These are phyloP conservation scores for Podospora australis DNA, from an alignment of 495 filamentous ascomycete genomes.

Conservation along the genomic window DNA sequence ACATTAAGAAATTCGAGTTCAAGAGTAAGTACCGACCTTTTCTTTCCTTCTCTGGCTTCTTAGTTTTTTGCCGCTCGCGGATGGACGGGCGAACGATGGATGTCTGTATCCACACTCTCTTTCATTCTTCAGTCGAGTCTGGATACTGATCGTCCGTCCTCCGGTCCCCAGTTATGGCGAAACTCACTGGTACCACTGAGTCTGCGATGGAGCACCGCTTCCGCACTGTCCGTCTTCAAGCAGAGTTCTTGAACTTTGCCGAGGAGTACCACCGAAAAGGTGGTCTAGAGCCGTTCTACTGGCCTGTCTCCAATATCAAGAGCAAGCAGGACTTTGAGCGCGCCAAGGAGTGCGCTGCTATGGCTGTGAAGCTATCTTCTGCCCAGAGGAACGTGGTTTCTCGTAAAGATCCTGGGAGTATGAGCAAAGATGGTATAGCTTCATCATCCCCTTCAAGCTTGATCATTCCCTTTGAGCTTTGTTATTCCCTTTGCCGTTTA, in stretches of 20 bases:
- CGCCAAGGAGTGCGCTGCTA: not conserved
- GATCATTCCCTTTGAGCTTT: too few relatives aligned
- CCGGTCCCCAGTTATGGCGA: too few relatives aligned
- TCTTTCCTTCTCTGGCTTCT: not conserved
- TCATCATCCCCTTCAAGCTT: too few relatives aligned
- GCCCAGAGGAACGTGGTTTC: not conserved
- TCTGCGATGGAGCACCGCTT: conserved; percentile 41
- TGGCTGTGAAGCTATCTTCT: not conserved
- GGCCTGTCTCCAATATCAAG: not conserved
- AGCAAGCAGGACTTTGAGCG: not conserved
- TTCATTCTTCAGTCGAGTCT: not conserved
- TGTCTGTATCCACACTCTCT: not conserved
- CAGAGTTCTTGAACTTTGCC: conserved; percentile 42
- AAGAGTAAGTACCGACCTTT: conserved; percentile 34
- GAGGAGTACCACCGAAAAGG: conserved; percentile 33
- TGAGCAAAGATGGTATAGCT: too few relatives aligned
- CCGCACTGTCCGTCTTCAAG: conserved; percentile 32
- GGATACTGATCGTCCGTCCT: too few relatives aligned
- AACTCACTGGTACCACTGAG: conserved; percentile 23
- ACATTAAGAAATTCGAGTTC: conserved; percentile 39
- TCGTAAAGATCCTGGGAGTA: too few relatives aligned
- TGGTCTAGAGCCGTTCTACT: not conserved
- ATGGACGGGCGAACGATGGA: not conserved
- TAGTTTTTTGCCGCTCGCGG: not conserved
- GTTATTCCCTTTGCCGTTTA: not conserved